phyloP scores from a whole-genome alignment of 352 stramenopile species.

The Phytophthora lateralis region DNA sequence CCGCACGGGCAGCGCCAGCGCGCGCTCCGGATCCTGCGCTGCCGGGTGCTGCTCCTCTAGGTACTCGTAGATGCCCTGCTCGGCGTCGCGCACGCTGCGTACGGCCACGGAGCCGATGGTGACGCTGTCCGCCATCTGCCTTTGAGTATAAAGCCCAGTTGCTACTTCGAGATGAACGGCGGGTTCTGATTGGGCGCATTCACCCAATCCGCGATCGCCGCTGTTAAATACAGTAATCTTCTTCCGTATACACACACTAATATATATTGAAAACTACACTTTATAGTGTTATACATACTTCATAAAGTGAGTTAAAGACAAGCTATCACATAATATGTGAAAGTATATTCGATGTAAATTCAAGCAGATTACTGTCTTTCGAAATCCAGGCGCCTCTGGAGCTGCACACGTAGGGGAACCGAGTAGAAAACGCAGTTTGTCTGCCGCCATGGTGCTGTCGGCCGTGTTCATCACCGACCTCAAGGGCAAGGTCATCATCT shows the following conservation, averaged over 20 bases:
- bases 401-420: neutral
- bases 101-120: slow-evolving; percentile 37
- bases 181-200: too few relatives aligned
- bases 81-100: slow-evolving; percentile 52
- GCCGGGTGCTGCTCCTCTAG: slow-evolving; percentile 49
- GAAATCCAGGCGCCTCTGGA: neutral
- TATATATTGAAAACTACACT: too few relatives aligned
- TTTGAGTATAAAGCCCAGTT: neutral
- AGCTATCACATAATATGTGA: too few relatives aligned
- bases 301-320: too few relatives aligned
- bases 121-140: slow-evolving; percentile 23
- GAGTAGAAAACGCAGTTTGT: neutral
- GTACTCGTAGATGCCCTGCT: slow-evolving; percentile 68
- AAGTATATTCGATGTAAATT: too few relatives aligned
- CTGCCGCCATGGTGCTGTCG: slow-evolving; percentile 94
- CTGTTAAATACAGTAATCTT: too few relatives aligned
- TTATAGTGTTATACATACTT: too few relatives aligned
- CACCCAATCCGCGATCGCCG: too few relatives aligned
- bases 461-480: slow-evolving; percentile 99
- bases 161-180: slow-evolving; percentile 9
- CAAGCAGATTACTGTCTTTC: slow-evolving; percentile 13
- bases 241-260: too few relatives aligned
- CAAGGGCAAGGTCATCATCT: slow-evolving; percentile 99
- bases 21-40: slow-evolving; percentile 1
- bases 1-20: slow-evolving; percentile 36